Base-by-base conservation (phyloP, 176 grass and related monocot genomes). In the Paspalum notatum region DNA sequence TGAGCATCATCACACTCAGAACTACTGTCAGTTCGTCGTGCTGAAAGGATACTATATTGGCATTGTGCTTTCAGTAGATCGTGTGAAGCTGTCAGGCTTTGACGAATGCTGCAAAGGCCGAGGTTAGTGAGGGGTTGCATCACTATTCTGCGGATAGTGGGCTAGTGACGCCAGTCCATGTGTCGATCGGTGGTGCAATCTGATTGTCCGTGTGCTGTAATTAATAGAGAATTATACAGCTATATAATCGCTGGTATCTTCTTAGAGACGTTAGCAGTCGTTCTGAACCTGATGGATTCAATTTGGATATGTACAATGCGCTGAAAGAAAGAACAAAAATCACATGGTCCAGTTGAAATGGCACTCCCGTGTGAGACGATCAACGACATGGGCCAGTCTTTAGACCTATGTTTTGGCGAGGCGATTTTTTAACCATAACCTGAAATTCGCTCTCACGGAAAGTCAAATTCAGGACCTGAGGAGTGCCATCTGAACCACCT, bases 21-120 rank as follows among this genome's bases (percentile, higher is more conserved):
- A 80, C 69, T 67, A 68, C 1, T 53, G 61, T 75, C 68, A 61
- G 27, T 68, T 37, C 27, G n/a, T 12, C 75, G 48, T 49, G 65
- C 5, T 65, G 32, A 40, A 41, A 74, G 37, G 26, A 5, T 22
- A 15, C 60, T 64, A 38, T 37, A 64, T 21, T 78, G 10, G 1
- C 25, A 78, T 64, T 7, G 25, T 20, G 22, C 74, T 62, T 62
- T 61, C 16, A 38, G 70, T 18, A 7, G 76, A 78, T 66, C 25
- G 49, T 55, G 78, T 80, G 66, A 72, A 72, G 12, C 54, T 72
- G 14, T 61, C 68, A 50, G 22, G 68, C 70, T 73, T 82, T 87
- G 78, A 87, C 85, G 56, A 68, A 68, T 5, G 14, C 45, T 43
- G 32, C 32, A 72, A 63, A 52, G 21, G 22, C 18, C 14, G 44